phyloP scores from a whole-genome alignment of 768 basidiomycete species.

The Leccinum fibrillosum region DNA sequence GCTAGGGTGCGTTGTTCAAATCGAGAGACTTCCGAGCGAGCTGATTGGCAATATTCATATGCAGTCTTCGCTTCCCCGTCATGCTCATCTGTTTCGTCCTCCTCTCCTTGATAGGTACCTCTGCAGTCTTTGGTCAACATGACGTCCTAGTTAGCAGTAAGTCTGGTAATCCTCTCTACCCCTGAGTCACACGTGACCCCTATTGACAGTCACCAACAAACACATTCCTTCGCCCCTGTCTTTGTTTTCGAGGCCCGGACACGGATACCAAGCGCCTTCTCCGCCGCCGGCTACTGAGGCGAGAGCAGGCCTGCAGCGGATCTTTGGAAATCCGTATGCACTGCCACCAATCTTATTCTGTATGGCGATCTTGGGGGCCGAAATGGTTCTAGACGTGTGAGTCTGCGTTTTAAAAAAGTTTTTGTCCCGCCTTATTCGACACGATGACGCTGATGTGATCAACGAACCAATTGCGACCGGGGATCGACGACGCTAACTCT shows the following conservation, averaged over 20 bases:
- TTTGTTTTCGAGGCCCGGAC: constrained; percentile 36
- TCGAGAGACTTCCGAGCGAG: not conserved
- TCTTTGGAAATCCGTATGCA: constrained; percentile 74
- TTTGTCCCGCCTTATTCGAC: not conserved
- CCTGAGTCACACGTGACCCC: constrained; percentile 5
- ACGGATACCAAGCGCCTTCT: constrained; percentile 5
- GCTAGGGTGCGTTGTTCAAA: constrained; percentile 36
- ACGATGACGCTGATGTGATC: not conserved
- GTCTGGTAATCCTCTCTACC: constrained; percentile 22
- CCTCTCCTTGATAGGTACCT: constrained; percentile 53
- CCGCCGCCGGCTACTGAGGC: constrained; percentile 4
- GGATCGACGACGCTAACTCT: not conserved
- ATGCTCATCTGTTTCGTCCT: constrained; percentile 54
- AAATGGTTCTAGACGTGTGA: constrained; percentile 54
- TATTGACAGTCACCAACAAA: constrained; percentile 52
- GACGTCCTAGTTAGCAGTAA: constrained; percentile 60
- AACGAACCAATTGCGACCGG: not conserved
- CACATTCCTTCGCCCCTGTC: constrained; percentile 53
- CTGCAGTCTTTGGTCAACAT: constrained; percentile 60
- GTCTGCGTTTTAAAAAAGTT: constrained; percentile 28
- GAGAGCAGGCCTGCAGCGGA: constrained; percentile 16
- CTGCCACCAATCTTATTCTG: constrained; percentile 61
- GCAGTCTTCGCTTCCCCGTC: constrained; percentile 66
- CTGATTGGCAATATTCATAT: not conserved
- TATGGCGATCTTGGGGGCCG: constrained; percentile 50